Percentiles rank a stretch among this genome's conserved stretches.
Evolutionary conservation across 371 early-diverging fungal genomes (phyloP).

Genomic region (Mortierella sp.): DNA sequence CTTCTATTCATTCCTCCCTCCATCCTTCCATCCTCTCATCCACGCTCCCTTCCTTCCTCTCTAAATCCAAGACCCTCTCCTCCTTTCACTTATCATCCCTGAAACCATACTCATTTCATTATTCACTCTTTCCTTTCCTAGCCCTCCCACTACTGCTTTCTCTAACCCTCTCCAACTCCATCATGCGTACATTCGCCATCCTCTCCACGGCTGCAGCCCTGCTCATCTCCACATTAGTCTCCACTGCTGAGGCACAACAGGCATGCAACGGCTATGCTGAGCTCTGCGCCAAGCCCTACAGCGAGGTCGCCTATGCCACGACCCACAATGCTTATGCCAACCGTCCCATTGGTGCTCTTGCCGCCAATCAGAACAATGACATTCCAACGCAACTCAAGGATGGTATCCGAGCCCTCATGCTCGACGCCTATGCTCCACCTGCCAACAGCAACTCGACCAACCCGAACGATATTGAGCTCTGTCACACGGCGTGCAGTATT

Average conservation of each 20-base stretch:
- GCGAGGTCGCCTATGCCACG: constrained; percentile 66
- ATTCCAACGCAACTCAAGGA: constrained; percentile 72
- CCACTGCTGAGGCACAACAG: constrained; percentile 39
- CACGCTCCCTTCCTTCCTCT: background rate
- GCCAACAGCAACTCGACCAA: constrained; percentile 32
- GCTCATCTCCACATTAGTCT: constrained; percentile 14
- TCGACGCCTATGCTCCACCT: constrained; percentile 65
- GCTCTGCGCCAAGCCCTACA: constrained; percentile 69
- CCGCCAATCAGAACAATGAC: constrained; percentile 73
- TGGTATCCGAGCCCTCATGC: constrained; percentile 77
- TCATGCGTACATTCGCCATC: constrained; percentile 31
- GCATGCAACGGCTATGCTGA: constrained; percentile 77
- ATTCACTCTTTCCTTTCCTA: background rate
- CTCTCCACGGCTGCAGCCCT: constrained; percentile 22
- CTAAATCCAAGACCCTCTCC: background rate
- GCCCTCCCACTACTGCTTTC: background rate
- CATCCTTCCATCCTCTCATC: background rate
- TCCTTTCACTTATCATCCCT: background rate
- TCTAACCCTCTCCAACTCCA: background rate
- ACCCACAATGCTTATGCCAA: constrained; percentile 82
- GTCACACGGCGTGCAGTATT: constrained; percentile 71
- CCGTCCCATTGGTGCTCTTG: constrained; percentile 56
- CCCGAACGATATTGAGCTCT: constrained; percentile 64
- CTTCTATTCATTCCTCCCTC: background rate
- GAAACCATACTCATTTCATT: background rate